Conservation (phyloP, 768 basidiomycete species). For the Serendipita sp. region DNA sequence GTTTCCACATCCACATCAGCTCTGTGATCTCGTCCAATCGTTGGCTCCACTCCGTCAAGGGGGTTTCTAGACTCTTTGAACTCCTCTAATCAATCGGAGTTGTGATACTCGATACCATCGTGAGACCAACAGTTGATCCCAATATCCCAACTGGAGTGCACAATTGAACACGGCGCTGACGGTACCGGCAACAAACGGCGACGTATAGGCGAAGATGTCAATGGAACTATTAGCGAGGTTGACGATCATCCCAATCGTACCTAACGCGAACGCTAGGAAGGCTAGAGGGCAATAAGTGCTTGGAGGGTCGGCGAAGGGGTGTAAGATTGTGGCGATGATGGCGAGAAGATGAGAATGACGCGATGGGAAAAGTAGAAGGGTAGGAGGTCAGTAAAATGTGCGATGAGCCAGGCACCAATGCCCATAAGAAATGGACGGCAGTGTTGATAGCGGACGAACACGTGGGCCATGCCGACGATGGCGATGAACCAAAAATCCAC, state of each 20-base stretch:
- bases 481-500: conserved; percentile 40
- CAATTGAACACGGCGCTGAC: conserved; percentile 12
- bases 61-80: not conserved
- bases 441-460: conserved; percentile 21
- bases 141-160: conserved; percentile 8
- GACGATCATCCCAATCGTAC: conserved; percentile 8
- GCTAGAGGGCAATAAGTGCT: conserved; percentile 9
- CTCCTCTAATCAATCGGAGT: conserved; percentile 1
- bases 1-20: not conserved
- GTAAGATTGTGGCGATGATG: conserved; percentile 6
- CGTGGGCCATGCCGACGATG: conserved; percentile 24
- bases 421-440: conserved; percentile 18
- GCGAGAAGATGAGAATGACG: conserved; percentile 6
- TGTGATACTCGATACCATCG: conserved; percentile 8
- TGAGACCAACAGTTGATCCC: conserved; percentile 3
- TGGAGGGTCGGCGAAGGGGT: conserved; percentile 7
- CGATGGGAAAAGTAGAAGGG: conserved; percentile 19
- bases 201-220: conserved; percentile 4
- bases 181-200: conserved; percentile 9
- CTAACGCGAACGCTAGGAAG: conserved; percentile 10
- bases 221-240: not conserved
- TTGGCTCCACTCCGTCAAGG: not conserved
- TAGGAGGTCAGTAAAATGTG: conserved; percentile 25
- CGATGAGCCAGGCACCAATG: conserved; percentile 21
- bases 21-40: not conserved